phyloP scores from a whole-genome alignment of 2,329 filamentous ascomycete genomes.

The Apiospora phragmitis region DNA sequence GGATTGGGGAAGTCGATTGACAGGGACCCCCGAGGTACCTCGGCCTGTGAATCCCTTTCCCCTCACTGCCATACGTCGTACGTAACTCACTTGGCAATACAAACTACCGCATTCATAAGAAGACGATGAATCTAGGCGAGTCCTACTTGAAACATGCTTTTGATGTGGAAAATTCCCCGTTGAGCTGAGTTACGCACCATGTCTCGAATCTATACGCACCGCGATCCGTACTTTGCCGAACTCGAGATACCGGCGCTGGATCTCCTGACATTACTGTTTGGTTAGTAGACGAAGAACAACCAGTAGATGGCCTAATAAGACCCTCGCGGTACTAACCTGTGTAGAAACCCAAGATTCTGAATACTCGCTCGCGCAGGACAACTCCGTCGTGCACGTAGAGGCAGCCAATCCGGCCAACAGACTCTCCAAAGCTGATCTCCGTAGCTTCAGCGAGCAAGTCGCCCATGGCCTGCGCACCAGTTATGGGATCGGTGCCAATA shows the following conservation, averaged over 20 bases:
- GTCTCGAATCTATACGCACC: constrained; percentile 21
- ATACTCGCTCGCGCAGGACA: constrained; percentile 29
- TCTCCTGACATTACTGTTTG: constrained; percentile 14
- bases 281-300: neutral
- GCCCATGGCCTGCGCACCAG: constrained; percentile 48
- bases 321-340: neutral
- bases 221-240: neutral
- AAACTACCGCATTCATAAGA: neutral
- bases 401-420: constrained; percentile 43
- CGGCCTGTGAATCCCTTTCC: neutral
- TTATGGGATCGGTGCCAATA: constrained; percentile 52
- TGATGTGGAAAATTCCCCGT: neutral
- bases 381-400: constrained; percentile 47
- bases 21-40: neutral
- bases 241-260: constrained; percentile 13
- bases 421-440: constrained; percentile 44
- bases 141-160: too few species aligned
- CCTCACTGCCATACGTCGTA: neutral
- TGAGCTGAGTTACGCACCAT: neutral
- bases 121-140: neutral
- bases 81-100: neutral
- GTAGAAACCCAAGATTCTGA: constrained; percentile 18
- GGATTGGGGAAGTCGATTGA: neutral
- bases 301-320: neutral
- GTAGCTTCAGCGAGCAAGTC: constrained; percentile 42